Evolutionary conservation across 345 rosid genomes (phyloP).

Genomic region (Salix arbutifolia): DNA sequence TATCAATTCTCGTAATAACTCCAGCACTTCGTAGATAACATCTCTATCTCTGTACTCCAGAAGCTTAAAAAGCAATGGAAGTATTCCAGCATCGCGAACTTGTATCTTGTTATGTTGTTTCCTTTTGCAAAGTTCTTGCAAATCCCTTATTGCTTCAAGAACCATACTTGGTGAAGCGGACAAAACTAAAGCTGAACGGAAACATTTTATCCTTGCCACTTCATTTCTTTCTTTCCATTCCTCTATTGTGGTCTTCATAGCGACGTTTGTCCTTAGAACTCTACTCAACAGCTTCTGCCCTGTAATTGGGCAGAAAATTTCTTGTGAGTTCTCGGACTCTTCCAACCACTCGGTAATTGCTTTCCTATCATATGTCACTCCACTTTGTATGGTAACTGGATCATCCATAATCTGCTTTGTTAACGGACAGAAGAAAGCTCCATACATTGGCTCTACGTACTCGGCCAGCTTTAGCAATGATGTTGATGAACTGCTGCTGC

Average conservation of each 20-base stretch:
- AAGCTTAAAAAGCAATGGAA: conserved; percentile 54
- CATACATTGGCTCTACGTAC: conserved; percentile 66
- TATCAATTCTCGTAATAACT: conserved; percentile 45
- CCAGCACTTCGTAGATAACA: conserved; percentile 57
- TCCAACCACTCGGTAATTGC: conserved; percentile 67
- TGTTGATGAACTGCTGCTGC: conserved; percentile 30
- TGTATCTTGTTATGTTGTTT: conserved; percentile 45
- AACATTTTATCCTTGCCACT: conserved; percentile 58
- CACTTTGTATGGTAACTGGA: conserved; percentile 76
- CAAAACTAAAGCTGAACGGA: conserved; percentile 60
- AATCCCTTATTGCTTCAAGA: conserved; percentile 59
- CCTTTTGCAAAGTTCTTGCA: conserved; percentile 56
- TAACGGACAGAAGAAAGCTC: conserved; percentile 75
- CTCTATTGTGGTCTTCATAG: conserved; percentile 65
- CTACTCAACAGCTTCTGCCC: conserved; percentile 41
- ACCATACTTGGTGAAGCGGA: conserved; percentile 69
- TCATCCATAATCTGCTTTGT: conserved; percentile 79
- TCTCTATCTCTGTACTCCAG: conserved; percentile 44
- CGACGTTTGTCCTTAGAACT: conserved; percentile 42
- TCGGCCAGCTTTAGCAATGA: conserved; percentile 46
- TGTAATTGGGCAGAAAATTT: conserved; percentile 58
- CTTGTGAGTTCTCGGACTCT: conserved; percentile 33
- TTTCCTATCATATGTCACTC: conserved; percentile 68
- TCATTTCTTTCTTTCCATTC: conserved; percentile 86
- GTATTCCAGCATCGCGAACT: conserved; percentile 48